A percentile compares a stretch with the other conserved stretches of the same genome.
Evolutionary conservation across 2,329 filamentous ascomycete genomes (phyloP).

Genomic region (Trichoderma guizhouense): DNA sequence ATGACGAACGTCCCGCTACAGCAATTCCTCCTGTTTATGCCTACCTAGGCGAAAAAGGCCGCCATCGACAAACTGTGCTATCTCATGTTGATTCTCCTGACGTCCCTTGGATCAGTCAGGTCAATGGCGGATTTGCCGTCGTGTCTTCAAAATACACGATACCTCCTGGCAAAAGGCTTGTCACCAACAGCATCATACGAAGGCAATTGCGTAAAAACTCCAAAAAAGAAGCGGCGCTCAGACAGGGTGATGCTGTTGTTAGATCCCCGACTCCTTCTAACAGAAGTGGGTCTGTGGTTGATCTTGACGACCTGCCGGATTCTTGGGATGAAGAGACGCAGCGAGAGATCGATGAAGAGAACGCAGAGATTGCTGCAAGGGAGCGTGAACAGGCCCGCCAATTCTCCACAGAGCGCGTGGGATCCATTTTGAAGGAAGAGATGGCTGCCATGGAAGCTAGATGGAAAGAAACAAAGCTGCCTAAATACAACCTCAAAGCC

Average conservation of each 20-base stretch:
- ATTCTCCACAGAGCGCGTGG: constrained; percentile 47
- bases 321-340: constrained; percentile 53
- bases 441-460: constrained; percentile 47
- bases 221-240: constrained; percentile 18
- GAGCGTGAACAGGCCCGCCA: constrained; percentile 12
- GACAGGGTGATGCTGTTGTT: constrained; percentile 17
- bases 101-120: constrained; percentile 23
- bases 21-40: constrained; percentile 21
- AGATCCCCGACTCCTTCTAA: constrained; percentile 23
- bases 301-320: constrained; percentile 33
- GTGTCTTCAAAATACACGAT: constrained; percentile 27
- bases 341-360: constrained; percentile 55
- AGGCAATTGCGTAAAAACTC: constrained; percentile 36
- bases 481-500: constrained; percentile 54
- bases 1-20: too few relatives aligned
- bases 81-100: constrained; percentile 25
- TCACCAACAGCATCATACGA: constrained; percentile 41
- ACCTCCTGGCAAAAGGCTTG: constrained; percentile 43
- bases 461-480: constrained; percentile 60
- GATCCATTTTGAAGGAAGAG: constrained; percentile 50
- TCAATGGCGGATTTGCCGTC: constrained; percentile 28
- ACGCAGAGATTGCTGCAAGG: constrained; percentile 25
- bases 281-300: constrained; percentile 41
- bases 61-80: constrained; percentile 27
- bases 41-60: constrained; percentile 36